phyloP scores from a whole-genome alignment of 2,329 filamentous ascomycete genomes.

The Aspergillus floridensis region DNA sequence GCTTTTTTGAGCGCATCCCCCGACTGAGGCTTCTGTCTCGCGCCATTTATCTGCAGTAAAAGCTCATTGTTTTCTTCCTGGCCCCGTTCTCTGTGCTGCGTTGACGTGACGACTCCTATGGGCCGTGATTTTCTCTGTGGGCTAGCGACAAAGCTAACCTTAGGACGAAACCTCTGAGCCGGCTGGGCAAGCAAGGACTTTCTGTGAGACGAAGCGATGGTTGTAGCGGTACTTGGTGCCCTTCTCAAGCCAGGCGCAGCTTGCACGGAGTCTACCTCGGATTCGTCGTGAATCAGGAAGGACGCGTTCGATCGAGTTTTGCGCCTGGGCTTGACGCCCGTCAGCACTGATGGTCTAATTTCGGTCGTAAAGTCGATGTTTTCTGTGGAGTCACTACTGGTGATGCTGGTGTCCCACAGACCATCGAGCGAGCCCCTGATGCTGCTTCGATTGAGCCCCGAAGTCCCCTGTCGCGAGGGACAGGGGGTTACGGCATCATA shows the following conservation, averaged over 20 bases:
- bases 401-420: slow-evolving; percentile 26
- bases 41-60: slow-evolving; percentile 15
- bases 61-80: slow-evolving; percentile 17
- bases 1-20: slow-evolving; percentile 29
- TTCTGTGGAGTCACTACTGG: slow-evolving; percentile 34
- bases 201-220: slow-evolving; percentile 20
- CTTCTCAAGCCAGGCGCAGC: slow-evolving; percentile 16
- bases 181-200: slow-evolving; percentile 41
- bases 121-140: slow-evolving; percentile 16
- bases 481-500: slow-evolving; percentile 34
- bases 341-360: slow-evolving; percentile 31
- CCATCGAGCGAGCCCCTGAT: slow-evolving; percentile 21
- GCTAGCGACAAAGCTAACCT: slow-evolving; percentile 27
- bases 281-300: slow-evolving; percentile 43
- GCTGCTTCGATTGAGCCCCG: slow-evolving; percentile 18
- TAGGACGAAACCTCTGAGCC: slow-evolving; percentile 40
- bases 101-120: slow-evolving; percentile 8
- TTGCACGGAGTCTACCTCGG: slow-evolving; percentile 12
- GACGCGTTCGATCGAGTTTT: slow-evolving; percentile 24
- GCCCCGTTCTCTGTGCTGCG: slow-evolving; percentile 9
- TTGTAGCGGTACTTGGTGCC: slow-evolving; percentile 16
- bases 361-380: slow-evolving; percentile 44
- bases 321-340: slow-evolving; percentile 29
- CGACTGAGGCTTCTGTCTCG: not conserved
- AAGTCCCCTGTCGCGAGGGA: slow-evolving; percentile 25